Evolutionary conservation across 345 rosid genomes (phyloP), one percentile per base, ranked within the genome.

Genomic region (Mercurialis annua): DNA sequence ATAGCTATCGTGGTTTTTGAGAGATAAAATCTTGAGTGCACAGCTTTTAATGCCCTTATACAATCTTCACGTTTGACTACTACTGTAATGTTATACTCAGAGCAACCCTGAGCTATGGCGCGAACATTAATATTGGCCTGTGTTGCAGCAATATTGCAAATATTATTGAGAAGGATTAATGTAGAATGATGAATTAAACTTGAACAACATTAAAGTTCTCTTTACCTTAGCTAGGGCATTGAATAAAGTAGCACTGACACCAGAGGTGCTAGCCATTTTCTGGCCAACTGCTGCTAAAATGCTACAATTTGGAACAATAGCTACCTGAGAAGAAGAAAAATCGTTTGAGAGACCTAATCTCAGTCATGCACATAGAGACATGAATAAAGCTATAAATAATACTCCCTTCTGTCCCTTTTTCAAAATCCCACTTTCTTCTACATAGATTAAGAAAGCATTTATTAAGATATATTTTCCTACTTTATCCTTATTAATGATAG

Each of bases 251-350:
- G 93, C 90, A 77, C 96, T 88, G 61, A 94, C 99, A 69, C 99
- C 98, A 62, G 98, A 97, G 59, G 99, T 94, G 51, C 99, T 94
- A 0, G 99, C 97, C 99, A 94, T 94, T 80, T 88, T 92, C 90
- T 92, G 98, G 64, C 99, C 99, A 57, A 94, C 98, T 26, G 98
- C 71, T 48, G 99, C 98, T 77, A 94, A 81, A 81, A 94, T 92
- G 79, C 99, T 92, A 82, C 98, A 92, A 63, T 89, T 92, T 51
- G 82, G 88, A 77, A 94, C 79, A 57, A 94, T 74, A 34, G 83
- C 90, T 64, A 94, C 92, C 99, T 94, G 85, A 55, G 51, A 76
- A 80, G 33, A 65, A 44, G 34, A 46, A 44, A 68, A 27, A 21
- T 33, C 34, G 11, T 15, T 11, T 27, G 34, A 57, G 23, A 80